A percentile compares a stretch with the other conserved stretches of the same genome.
Conservation (phyloP, 225 moss, liverwort and hornwort genomes). For the Polytrichum formosum region DNA sequence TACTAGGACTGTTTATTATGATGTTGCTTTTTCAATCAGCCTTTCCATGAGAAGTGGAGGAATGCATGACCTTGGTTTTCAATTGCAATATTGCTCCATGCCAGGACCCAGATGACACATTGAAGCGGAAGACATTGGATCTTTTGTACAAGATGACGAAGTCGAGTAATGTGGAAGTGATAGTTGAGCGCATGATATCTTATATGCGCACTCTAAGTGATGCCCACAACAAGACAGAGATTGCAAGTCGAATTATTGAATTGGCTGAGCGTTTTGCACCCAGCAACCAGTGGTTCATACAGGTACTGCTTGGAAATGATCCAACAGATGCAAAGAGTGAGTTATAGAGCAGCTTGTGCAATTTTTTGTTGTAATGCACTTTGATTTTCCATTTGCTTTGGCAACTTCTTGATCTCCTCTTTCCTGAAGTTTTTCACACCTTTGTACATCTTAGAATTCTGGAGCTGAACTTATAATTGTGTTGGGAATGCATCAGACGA, state of each 20-base stretch:
- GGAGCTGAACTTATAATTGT: not conserved
- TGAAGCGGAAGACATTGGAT: conserved; percentile 96
- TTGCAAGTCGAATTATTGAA: conserved; percentile 89
- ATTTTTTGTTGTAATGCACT: not conserved
- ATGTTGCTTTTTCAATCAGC: too few species aligned
- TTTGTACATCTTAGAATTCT: not conserved
- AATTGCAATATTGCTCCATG: not conserved
- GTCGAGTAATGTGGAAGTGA: conserved; percentile 89
- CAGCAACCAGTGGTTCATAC: conserved; percentile 96
- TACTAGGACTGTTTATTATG: too few species aligned
- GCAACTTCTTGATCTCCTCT: too few species aligned
- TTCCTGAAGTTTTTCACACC: not conserved
- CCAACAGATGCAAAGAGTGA: not conserved
- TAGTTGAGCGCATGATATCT: conserved; percentile 83
- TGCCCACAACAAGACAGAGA: conserved; percentile 91
- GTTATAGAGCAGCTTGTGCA: not conserved
- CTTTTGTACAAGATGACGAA: conserved; percentile 98
- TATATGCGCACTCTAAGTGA: conserved; percentile 91
- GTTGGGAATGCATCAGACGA: conserved; percentile 51
- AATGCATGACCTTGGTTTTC: not conserved
- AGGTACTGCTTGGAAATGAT: conserved; percentile 35
- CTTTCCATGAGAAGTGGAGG: too few species aligned
- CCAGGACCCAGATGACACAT: conserved; percentile 96
- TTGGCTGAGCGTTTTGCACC: conserved; percentile 97
- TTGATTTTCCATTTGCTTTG: not conserved